These are phyloP conservation scores for Vitellaria paradoxa DNA, from an alignment of 179 eudicot genomes.

Conservation along the genomic window DNA sequence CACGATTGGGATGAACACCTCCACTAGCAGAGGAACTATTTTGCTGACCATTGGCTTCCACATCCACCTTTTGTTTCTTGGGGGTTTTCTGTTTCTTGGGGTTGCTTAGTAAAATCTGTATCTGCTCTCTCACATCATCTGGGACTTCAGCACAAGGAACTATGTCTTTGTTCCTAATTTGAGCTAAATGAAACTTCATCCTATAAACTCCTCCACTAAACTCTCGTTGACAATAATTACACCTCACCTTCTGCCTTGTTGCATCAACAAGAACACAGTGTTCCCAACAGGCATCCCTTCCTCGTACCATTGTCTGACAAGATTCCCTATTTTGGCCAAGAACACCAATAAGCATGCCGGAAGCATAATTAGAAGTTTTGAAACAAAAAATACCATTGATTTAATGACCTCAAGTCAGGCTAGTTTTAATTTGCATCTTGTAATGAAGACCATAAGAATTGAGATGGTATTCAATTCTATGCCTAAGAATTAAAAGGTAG, in stretches of 20 bases:
- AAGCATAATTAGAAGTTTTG: constrained; percentile 6
- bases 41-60: constrained; percentile 28
- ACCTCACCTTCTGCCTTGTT: constrained; percentile 41
- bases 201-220: constrained; percentile 51
- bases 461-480: neutral
- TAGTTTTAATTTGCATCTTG: neutral
- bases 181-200: constrained; percentile 50
- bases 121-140: constrained; percentile 34
- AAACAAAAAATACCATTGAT: neutral
- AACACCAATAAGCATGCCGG: neutral
- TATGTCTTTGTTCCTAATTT: constrained; percentile 41
- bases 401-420: neutral
- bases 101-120: constrained; percentile 28
- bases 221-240: constrained; percentile 45
- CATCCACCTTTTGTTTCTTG: constrained; percentile 29
- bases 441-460: neutral
- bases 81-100: constrained; percentile 33
- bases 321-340: neutral
- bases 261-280: constrained; percentile 44
- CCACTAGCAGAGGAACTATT: constrained; percentile 39
- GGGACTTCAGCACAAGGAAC: constrained; percentile 45
- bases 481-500: neutral
- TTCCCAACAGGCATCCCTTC: constrained; percentile 50
- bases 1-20: constrained; percentile 24
- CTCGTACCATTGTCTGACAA: constrained; percentile 35